These are phyloP conservation scores for Geotrichum carabidarum DNA, from an alignment of 1,139 yeast species.

Conservation along the genomic window DNA sequence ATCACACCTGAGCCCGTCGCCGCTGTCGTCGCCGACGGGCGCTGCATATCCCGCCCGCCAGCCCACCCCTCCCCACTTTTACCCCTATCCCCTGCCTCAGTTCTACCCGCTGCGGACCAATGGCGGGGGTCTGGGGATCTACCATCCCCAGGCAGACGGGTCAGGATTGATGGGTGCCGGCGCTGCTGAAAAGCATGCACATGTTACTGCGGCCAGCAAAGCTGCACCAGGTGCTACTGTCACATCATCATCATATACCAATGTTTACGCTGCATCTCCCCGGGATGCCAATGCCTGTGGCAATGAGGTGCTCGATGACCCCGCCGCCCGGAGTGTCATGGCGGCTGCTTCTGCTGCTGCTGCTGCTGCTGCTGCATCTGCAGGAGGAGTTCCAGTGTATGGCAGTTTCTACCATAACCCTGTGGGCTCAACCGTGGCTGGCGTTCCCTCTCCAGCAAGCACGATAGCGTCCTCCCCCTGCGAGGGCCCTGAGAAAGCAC, in stretches of 20 bases:
- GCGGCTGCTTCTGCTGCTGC: neutral
- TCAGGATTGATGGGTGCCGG: too few species aligned
- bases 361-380: neutral
- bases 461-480: neutral
- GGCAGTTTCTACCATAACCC: neutral
- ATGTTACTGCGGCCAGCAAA: neutral
- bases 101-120: neutral
- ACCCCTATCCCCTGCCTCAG: neutral
- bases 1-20: neutral
- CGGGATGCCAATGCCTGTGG: neutral
- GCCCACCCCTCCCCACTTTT: neutral
- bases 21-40: neutral
- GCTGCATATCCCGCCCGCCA: neutral
- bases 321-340: neutral
- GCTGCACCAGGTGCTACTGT: slow-evolving; percentile 16
- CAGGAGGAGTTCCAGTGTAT: neutral
- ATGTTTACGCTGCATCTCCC: neutral
- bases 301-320: neutral
- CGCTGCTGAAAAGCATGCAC: neutral
- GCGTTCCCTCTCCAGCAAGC: neutral
- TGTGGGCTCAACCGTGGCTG: neutral
- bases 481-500: neutral
- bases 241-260: neutral
- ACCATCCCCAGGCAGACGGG: neutral
- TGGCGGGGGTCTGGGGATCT: neutral